Evolutionary conservation across 1,139 yeast genomes (phyloP).

Genomic region (Saccharomyces hybrid): DNA sequence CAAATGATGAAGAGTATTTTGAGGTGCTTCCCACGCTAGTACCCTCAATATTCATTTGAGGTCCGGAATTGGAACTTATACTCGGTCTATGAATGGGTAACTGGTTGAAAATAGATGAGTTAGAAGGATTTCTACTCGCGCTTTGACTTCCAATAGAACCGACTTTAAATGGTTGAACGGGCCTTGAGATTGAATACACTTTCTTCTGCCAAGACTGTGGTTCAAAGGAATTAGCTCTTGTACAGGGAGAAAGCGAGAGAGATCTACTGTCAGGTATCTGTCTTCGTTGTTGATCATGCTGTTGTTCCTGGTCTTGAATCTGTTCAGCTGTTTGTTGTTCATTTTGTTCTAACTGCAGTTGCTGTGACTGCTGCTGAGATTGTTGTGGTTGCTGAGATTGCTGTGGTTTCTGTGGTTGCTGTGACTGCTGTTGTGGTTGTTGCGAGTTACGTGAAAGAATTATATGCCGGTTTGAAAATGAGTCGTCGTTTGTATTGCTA

Average conservation of each 20-base stretch:
- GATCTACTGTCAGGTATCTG: constrained; percentile 11
- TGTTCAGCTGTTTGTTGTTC: not conserved
- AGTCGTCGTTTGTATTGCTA: constrained; percentile 38
- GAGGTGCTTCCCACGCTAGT: constrained; percentile 35
- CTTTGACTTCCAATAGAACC: constrained; percentile 46
- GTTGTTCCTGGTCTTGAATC: not conserved
- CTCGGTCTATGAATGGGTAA: constrained; percentile 31
- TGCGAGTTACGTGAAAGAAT: not conserved
- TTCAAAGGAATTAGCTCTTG: constrained; percentile 15
- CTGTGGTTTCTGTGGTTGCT: not conserved
- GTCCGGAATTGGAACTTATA: constrained; percentile 23
- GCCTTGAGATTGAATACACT: constrained; percentile 21
- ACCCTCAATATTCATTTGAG: constrained; percentile 19
- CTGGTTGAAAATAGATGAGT: constrained; percentile 33
- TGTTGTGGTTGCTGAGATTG: not conserved
- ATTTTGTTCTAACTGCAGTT: not conserved
- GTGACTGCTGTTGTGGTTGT: not conserved
- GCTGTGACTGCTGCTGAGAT: not conserved
- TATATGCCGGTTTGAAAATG: not conserved
- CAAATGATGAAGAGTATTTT: constrained; percentile 36
- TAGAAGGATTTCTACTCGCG: constrained; percentile 35
- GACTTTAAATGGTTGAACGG: constrained; percentile 51
- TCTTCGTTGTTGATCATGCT: constrained; percentile 8
- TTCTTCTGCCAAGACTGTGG: constrained; percentile 21
- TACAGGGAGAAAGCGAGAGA: constrained; percentile 27